Evolutionary conservation across 306 rosid genomes (phyloP).

Genomic region (Inga laurina): DNA sequence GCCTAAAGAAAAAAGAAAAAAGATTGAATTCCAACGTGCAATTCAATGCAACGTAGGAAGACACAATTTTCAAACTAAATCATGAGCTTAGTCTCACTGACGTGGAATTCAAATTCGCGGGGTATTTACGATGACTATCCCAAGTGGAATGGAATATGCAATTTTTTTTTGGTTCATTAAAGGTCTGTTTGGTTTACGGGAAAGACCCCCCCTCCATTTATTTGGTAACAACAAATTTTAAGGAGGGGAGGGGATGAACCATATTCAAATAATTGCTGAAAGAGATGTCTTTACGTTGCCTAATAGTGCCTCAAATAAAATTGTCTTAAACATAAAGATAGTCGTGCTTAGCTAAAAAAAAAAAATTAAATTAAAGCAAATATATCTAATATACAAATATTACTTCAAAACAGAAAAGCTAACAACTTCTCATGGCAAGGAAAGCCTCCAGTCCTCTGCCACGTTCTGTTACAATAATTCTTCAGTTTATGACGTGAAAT

Average conservation of each 20-base stretch:
- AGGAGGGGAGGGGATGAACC: no score
- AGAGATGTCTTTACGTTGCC: no score
- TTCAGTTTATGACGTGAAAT: not conserved
- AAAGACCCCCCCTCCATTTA: no score
- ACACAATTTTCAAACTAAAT: not conserved
- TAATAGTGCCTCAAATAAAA: no score
- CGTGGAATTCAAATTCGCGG: not conserved
- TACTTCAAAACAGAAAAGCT: not conserved
- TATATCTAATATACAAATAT: not conserved
- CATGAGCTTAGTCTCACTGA: not conserved
- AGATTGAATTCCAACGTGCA: not conserved
- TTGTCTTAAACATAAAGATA: fast-evolving
- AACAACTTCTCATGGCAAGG: not conserved
- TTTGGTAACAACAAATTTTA: no score
- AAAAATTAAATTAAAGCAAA: not conserved
- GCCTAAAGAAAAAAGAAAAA: no score
- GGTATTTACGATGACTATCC: not conserved
- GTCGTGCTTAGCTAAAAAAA: no score
- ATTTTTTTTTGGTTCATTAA: no score
- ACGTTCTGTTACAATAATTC: not conserved
- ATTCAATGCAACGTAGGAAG: not conserved
- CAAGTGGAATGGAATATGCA: no score
- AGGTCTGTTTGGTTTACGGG: no score
- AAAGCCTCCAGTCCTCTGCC: not conserved
- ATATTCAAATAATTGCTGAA: no score